A percentile compares a stretch with the other conserved stretches of the same genome.
These are phyloP conservation scores for Rhizopus microsporus DNA, from an alignment of 371 early-diverging fungal genomes.

Conservation along the genomic window DNA sequence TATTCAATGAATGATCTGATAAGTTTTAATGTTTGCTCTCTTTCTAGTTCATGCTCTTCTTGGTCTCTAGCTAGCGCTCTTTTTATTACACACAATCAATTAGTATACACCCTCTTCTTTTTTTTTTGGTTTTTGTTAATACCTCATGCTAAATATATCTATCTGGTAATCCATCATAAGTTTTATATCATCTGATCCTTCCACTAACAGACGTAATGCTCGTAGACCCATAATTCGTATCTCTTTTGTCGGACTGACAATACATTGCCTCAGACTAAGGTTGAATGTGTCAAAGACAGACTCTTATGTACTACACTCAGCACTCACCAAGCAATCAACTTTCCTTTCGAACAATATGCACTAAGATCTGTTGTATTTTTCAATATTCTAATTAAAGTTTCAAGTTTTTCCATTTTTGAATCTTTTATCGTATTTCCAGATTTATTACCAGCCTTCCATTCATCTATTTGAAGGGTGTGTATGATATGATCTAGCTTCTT, in stretches of 20 bases:
- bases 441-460: slow-evolving; percentile 32
- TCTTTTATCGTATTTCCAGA: slow-evolving; percentile 29
- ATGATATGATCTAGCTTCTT: slow-evolving; percentile 39
- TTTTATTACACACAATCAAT: neutral
- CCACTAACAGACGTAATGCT: slow-evolving; percentile 57
- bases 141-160: slow-evolving; percentile 71
- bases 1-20: slow-evolving; percentile 70
- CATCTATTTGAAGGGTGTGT: slow-evolving; percentile 35
- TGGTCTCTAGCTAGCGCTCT: slow-evolving; percentile 67
- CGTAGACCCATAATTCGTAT: slow-evolving; percentile 57
- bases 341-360: slow-evolving; percentile 35
- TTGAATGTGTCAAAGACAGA: neutral
- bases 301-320: neutral
- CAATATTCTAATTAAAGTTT: slow-evolving; percentile 40
- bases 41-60: slow-evolving; percentile 66
- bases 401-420: slow-evolving; percentile 40
- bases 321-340: slow-evolving; percentile 35
- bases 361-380: slow-evolving; percentile 48
- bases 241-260: slow-evolving; percentile 54
- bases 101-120: neutral
- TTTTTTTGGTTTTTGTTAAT: neutral
- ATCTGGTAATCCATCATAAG: slow-evolving; percentile 55
- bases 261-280: slow-evolving; percentile 54
- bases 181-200: slow-evolving; percentile 40
- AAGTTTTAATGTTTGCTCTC: slow-evolving; percentile 76